phyloP scores from a whole-genome alignment of 2,329 filamentous ascomycete genomes.

The Madurella fahalii region DNA sequence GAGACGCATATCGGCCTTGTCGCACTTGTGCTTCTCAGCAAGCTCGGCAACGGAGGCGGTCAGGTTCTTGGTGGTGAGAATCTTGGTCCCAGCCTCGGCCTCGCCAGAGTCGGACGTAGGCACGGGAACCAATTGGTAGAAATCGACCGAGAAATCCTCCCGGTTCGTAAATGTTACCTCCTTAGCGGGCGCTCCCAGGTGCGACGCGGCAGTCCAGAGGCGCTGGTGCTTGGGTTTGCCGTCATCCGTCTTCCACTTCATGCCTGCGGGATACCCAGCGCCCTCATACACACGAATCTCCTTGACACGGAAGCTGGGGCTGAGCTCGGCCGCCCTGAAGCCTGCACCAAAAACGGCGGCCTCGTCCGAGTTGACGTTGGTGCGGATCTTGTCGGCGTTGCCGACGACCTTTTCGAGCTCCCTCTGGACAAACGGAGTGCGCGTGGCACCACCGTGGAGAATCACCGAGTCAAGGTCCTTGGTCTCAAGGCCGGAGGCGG shows the following conservation, averaged over 20 bases:
- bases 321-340: conserved; percentile 88
- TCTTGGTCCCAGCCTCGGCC: conserved; percentile 54
- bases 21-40: conserved; percentile 74
- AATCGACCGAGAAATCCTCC: conserved; percentile 73
- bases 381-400: conserved; percentile 72
- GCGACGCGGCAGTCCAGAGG: conserved; percentile 75
- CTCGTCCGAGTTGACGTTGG: conserved; percentile 96
- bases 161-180: conserved; percentile 79
- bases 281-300: conserved; percentile 84
- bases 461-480: conserved; percentile 84
- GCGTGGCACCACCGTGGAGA: conserved; percentile 82
- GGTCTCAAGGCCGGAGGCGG: conserved; percentile 66
- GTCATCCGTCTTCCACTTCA: conserved; percentile 69
- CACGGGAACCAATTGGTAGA: conserved; percentile 67
- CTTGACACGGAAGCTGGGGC: conserved; percentile 95
- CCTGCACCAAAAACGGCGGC: conserved; percentile 93
- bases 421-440: conserved; percentile 92
- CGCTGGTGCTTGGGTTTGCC: conserved; percentile 72
- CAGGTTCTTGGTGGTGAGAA: conserved; percentile 75
- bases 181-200: conserved; percentile 71
- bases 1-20: conserved; percentile 71
- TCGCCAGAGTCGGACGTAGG: conserved; percentile 35
- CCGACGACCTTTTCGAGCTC: conserved; percentile 74
- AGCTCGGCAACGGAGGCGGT: conserved; percentile 77
- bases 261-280: conserved; percentile 66